Base-by-base conservation (phyloP, 108 stramenopile genomes). In the Skeletonema grethae region DNA sequence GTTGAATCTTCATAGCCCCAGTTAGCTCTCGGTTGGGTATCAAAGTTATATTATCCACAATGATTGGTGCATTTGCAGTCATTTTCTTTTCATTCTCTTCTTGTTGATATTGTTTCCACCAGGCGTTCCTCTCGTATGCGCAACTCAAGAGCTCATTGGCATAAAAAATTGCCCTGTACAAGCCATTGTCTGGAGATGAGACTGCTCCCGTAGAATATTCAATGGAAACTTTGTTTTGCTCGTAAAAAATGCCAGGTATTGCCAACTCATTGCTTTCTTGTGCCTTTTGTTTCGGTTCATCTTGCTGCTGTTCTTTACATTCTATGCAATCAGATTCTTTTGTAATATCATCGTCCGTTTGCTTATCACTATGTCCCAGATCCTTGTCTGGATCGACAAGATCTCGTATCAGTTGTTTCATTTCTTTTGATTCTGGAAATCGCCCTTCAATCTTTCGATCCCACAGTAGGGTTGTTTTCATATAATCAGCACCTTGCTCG, bases 391-490 rank as follows among this genome's bases (percentile, higher is more conserved):
- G 95, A 34, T 53, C 63, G 43, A 96, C 79, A 43, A 62, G 31
- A 78, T 94, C 91, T 10, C 95, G 85, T 31, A 96, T 67, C 61
- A 76, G 48, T 69, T 89, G 90, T 68, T 96, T 94, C 24, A 96
- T 38, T 59, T 88, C 85, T 61, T 93, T 93, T 5, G 85, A 46
- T 67, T 94, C 92, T 2, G 95, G 95, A 72, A 96, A 96, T 55
- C 84, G 60, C 0, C 88, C 84, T 13, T 80, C 67, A 5, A 68
- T 78, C 45, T 67, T 77, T 22, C 86, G 73, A 80, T 86, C 82
- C 86, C 86, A 86, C 15, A 83, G 73, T 22, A 22, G 6, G 22
- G 16, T 48, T 2, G 5, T 53, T 15, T 43, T 38, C 36, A 9
- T 11, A 4, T 1, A 43, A 53, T 24, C 22, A 22, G 50, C 50